phyloP scores from a whole-genome alignment of 345 rosid species.

The Acer negundo region DNA sequence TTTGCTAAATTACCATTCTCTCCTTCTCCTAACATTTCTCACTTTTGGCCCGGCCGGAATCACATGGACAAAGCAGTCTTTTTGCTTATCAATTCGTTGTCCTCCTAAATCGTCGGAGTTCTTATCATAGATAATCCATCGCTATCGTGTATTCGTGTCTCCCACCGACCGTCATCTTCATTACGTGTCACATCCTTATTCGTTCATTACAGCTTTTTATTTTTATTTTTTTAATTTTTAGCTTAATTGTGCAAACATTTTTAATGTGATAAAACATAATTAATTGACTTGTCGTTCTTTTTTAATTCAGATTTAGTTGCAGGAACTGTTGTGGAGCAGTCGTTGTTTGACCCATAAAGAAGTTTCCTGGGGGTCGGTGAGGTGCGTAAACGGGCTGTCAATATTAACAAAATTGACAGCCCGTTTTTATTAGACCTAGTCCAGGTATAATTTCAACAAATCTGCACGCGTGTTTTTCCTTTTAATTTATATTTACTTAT shows the following conservation, averaged over 20 bases:
- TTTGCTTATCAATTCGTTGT: not conserved
- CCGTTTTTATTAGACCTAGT: conserved; percentile 26
- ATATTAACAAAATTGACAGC: conserved; percentile 21
- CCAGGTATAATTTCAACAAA: not conserved
- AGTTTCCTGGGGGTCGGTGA: conserved; percentile 24
- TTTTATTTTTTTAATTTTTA: not conserved
- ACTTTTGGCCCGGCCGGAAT: too few relatives aligned
- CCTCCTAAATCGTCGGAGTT: not conserved
- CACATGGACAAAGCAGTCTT: not conserved
- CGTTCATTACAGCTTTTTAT: not conserved
- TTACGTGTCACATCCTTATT: not conserved
- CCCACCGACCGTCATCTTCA: not conserved
- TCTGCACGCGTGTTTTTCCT: not conserved
- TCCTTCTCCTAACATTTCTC: not conserved
- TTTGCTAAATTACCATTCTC: not conserved
- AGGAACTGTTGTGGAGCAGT: not conserved
- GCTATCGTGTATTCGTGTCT: too few relatives aligned
- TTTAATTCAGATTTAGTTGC: not conserved
- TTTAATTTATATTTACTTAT: not conserved
- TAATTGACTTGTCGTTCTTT: not conserved
- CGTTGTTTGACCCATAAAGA: not conserved
- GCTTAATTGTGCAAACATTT: too few relatives aligned
- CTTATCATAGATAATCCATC: too few relatives aligned
- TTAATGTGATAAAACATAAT: not conserved
- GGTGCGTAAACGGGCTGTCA: conserved; percentile 30